Conservation (phyloP, 768 basidiomycete genomes). For the Termitomyces eurrhizus region DNA sequence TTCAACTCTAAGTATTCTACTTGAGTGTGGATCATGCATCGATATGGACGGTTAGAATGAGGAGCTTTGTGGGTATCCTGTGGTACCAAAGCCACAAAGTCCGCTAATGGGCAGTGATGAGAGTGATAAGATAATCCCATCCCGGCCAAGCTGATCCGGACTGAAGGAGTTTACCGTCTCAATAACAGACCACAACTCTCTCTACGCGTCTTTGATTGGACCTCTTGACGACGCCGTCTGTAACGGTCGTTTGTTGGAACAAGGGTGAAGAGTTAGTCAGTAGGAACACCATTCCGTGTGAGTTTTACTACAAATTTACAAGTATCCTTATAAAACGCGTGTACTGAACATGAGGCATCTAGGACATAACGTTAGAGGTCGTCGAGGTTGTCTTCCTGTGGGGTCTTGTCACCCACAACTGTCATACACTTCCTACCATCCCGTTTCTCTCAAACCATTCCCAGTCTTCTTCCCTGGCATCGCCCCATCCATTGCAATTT, state of each 20-base stretch:
- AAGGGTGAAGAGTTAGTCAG: conserved; percentile 4
- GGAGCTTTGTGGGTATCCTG: not conserved
- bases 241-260: conserved; percentile 11
- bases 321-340: conserved; percentile 36
- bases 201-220: conserved; percentile 17
- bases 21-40: not conserved
- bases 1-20: conserved; percentile 2
- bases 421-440: conserved; percentile 19
- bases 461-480: conserved; percentile 13
- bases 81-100: conserved; percentile 5
- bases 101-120: conserved; percentile 19
- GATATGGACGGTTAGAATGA: not conserved
- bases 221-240: conserved; percentile 9
- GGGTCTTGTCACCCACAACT: conserved; percentile 18
- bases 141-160: conserved; percentile 19
- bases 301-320: conserved; percentile 18
- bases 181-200: conserved; percentile 16
- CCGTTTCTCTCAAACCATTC: conserved; percentile 7
- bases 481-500: conserved; percentile 8
- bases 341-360: conserved; percentile 55
- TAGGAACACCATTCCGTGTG: conserved; percentile 18
- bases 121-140: conserved; percentile 18
- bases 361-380: conserved; percentile 39
- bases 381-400: conserved; percentile 19
- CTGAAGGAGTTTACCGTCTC: conserved; percentile 8